Evolutionary conservation across 2,329 filamentous ascomycete genomes (phyloP), one percentile per base, ranked within the genome.

Genomic region (Trichoderma asperellum): DNA sequence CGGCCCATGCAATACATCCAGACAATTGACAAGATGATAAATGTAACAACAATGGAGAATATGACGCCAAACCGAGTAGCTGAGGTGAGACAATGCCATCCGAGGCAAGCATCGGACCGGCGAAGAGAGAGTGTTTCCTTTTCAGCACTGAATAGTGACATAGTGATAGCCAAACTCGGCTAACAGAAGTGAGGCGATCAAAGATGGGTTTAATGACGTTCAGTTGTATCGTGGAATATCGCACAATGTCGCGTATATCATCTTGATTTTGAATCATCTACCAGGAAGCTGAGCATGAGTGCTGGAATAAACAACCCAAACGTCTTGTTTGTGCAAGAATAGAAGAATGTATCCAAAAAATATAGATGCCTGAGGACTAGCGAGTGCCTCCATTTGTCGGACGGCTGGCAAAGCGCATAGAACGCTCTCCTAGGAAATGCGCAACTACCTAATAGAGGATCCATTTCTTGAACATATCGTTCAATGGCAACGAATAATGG

Each of bases 41-140:
- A 71, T 2, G 76, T 72, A 7, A 80, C 68, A 8, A 79, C 68
- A 16, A 77, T 73, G 69, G 78, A 80, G 69, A 81, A 77, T 18
- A 84, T 78, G 35, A 83, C 77, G 2, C 82, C 82, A 27, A 78
- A 79, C 40, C 81, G 76, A 55, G 82, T 75, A 0, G 77, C 72
- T 11, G 72, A 57, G 34, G 73, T 81, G n/a, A 83, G 74, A 69
- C 82, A 84, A 53, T 74, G 69, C 81, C 81, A 84, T 12, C 79
- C 77, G 2, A 72, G 70, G 70, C 78, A 82, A 11, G 69, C 27
- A 8, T 67, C 47, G 10, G 68, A 53, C 21, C 56, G 18, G 14
- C 70, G 71, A 27, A n/a, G 58, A 35, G 21, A 21, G 35, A 6
- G 32, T 21, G 6, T 4, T 57, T 58, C 49, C 34, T 49, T 18